These are phyloP conservation scores for Takakia lepidozioides DNA, from an alignment of 225 moss, liverwort and hornwort genomes.

Conservation along the genomic window DNA sequence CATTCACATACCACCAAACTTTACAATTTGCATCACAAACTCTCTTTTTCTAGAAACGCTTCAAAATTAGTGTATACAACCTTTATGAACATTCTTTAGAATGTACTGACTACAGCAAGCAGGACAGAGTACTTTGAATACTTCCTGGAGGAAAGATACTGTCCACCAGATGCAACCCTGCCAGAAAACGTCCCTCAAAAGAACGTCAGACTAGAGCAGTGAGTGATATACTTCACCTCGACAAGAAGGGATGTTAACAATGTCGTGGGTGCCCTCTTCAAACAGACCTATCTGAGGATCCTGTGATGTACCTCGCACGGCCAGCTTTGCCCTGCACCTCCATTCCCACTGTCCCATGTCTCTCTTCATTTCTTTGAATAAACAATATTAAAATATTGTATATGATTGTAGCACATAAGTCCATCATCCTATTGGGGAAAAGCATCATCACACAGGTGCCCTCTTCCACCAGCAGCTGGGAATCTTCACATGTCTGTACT, in stretches of 20 bases:
- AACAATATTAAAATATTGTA: too few relatives aligned
- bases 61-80: not conserved
- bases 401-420: too few relatives aligned
- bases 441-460: too few relatives aligned
- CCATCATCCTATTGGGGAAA: too few relatives aligned
- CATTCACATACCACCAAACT: slow-evolving; percentile 8
- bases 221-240: slow-evolving; percentile 37
- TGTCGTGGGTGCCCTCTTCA: slow-evolving; percentile 80
- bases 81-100: not conserved
- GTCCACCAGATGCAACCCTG: not conserved
- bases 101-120: not conserved
- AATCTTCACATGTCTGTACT: too few relatives aligned
- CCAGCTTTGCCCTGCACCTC: slow-evolving; percentile 98
- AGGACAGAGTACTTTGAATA: not conserved
- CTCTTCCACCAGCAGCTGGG: too few relatives aligned
- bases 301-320: slow-evolving; percentile 77
- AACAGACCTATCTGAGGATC: slow-evolving; percentile 83
- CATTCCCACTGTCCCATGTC: slow-evolving; percentile 91
- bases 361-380: too few relatives aligned
- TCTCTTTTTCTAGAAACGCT: not conserved
- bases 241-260: slow-evolving; percentile 80
- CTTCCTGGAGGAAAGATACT: not conserved
- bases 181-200: not conserved
- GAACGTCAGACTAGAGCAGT: too few relatives aligned
- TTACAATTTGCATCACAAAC: not conserved